These are phyloP conservation scores for Sanguinoderma infundibulare DNA, from an alignment of 1,284 basidiomycete genomes.

Conservation along the genomic window DNA sequence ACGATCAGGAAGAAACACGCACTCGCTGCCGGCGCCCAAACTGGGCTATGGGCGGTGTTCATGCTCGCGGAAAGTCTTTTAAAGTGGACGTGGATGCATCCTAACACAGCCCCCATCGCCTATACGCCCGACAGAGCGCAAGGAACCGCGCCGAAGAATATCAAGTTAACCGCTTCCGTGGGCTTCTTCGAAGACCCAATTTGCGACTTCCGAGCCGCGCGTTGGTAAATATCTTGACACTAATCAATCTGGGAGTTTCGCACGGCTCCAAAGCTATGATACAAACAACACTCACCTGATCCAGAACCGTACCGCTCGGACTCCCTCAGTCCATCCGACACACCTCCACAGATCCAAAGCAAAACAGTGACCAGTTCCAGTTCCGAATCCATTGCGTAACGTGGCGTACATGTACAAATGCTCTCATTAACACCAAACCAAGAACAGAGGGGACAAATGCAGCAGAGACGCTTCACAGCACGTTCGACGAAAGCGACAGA, in stretches of 20 bases:
- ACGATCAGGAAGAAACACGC: background rate
- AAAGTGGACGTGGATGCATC: background rate
- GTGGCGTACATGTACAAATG: background rate
- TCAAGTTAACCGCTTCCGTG: too few relatives aligned
- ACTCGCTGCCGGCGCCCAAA: background rate
- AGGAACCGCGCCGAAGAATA: background rate
- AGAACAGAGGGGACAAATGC: background rate
- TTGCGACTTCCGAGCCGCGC: too few relatives aligned
- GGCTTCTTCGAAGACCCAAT: too few relatives aligned
- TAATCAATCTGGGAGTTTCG: too few relatives aligned
- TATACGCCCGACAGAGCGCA: too few relatives aligned
- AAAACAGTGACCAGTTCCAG: background rate
- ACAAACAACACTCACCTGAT: background rate
- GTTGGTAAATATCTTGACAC: too few relatives aligned
- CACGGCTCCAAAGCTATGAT: background rate
- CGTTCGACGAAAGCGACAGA: constrained; percentile 3
- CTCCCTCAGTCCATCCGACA: background rate
- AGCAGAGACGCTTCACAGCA: background rate
- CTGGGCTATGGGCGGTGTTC: background rate
- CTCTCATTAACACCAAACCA: background rate
- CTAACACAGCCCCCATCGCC: background rate
- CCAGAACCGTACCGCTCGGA: background rate
- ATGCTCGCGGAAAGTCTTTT: background rate
- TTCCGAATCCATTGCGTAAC: background rate
- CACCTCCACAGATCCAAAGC: background rate